Percentiles rank a stretch among this genome's conserved stretches.
phyloP scores from a whole-genome alignment of 495 filamentous ascomycete genomes.

The Alectoria sarmentosa region DNA sequence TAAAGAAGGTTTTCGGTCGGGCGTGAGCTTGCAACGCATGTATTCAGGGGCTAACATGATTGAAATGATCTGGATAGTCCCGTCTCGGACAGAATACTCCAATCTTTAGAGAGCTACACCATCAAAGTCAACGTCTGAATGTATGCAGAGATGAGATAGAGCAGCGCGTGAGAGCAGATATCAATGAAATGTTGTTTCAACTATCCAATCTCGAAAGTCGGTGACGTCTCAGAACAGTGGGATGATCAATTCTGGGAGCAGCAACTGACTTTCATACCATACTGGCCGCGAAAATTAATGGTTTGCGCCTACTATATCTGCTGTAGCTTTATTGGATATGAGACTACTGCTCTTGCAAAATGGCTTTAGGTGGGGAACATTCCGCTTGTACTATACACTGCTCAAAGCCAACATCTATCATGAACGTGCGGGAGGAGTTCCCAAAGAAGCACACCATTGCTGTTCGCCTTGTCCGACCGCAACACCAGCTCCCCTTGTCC shows the following conservation, averaged over 20 bases:
- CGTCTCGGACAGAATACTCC: not conserved
- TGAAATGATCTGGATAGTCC: not conserved
- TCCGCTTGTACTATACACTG: too few relatives aligned
- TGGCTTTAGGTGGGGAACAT: not conserved
- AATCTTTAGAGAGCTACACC: not conserved
- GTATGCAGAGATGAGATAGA: not conserved
- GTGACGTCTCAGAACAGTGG: not conserved
- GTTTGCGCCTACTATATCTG: not conserved
- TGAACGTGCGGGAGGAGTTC: too few relatives aligned
- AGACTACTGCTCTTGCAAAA: not conserved
- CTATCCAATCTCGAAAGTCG: not conserved
- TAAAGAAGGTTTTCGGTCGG: not conserved
- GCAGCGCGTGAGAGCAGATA: not conserved
- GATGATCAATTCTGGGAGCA: not conserved
- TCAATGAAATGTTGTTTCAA: not conserved
- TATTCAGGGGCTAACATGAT: not conserved
- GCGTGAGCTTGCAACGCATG: not conserved
- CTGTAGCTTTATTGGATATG: not conserved
- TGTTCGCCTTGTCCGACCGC: too few relatives aligned
- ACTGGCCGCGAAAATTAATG: not conserved
- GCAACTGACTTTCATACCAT: not conserved
- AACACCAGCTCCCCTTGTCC: too few relatives aligned
- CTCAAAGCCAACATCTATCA: too few relatives aligned
- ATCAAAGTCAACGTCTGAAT: not conserved
- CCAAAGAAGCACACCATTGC: too few relatives aligned